phyloP scores from a whole-genome alignment of 176 grass and related monocot genomes.

The Oryza meridionalis region DNA sequence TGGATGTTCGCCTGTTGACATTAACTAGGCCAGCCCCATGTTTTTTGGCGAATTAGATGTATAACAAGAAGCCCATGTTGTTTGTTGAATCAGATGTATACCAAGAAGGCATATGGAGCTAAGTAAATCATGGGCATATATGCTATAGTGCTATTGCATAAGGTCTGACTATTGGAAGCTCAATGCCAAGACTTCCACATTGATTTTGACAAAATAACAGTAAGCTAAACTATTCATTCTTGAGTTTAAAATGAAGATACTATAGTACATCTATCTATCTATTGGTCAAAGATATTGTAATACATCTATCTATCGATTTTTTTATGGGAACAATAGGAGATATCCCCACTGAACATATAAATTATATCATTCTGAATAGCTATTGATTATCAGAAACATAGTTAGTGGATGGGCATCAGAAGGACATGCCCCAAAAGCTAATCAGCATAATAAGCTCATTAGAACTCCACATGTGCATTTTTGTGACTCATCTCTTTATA shows the following conservation, averaged over 20 bases:
- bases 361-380: constrained; percentile 8
- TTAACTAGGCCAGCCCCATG: neutral
- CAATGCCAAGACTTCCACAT: neutral
- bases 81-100: constrained; percentile 25
- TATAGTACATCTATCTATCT: neutral
- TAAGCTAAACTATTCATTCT: neutral
- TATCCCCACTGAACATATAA: neutral
- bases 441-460: constrained; percentile 23
- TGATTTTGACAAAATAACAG: neutral
- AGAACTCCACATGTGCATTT: neutral
- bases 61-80: neutral
- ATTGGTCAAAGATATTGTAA: too few relatives aligned
- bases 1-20: constrained; percentile 4
- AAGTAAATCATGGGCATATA: constrained; percentile 5
- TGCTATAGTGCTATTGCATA: constrained; percentile 21
- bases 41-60: constrained; percentile 18
- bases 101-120: neutral
- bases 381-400: constrained; percentile 25
- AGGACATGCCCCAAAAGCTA: neutral
- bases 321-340: neutral
- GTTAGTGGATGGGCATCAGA: neutral
- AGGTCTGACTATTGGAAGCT: constrained; percentile 18
- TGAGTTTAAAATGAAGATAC: constrained; percentile 7
- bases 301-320: neutral
- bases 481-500: constrained; percentile 9